phyloP scores from a whole-genome alignment of 164 flowering plant species.

The Euptelea pleiosperma region DNA sequence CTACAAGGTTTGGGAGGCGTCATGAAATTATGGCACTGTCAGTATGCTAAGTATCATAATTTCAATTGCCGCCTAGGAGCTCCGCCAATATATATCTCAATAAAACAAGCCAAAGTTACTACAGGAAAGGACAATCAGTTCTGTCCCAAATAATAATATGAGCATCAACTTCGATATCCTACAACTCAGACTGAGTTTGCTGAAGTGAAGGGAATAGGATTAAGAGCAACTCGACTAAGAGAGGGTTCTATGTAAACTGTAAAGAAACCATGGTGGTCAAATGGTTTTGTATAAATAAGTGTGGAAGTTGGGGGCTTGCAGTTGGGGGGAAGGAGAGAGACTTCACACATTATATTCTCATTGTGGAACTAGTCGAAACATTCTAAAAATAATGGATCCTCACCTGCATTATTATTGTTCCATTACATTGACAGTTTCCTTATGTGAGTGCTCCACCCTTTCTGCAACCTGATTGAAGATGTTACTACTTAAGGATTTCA shows the following conservation, averaged over 20 bases:
- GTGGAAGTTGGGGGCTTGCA: no score
- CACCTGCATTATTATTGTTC: background rate
- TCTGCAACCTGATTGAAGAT: no score
- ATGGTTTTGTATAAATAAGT: background rate
- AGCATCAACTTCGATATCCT: no score
- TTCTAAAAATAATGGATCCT: background rate
- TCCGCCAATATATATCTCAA: background rate
- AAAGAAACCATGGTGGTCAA: no score
- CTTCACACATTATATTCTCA: no score
- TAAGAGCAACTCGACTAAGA: background rate
- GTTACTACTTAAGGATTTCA: no score
- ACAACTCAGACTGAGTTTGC: background rate
- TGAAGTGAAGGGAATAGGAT: background rate
- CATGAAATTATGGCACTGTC: conserved; percentile 23
- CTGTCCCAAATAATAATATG: background rate
- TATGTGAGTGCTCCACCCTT: no score
- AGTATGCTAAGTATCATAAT: background rate
- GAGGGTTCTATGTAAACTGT: background rate
- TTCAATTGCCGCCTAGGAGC: background rate
- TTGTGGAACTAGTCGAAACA: background rate
- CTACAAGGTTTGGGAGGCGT: conserved; percentile 88
- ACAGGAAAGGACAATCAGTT: background rate
- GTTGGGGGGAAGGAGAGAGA: no score
- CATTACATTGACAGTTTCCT: no score
- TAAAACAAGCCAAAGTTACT: background rate